These are phyloP conservation scores for Hyaloscypha bicolor DNA, from an alignment of 495 filamentous ascomycete genomes.

Conservation along the genomic window DNA sequence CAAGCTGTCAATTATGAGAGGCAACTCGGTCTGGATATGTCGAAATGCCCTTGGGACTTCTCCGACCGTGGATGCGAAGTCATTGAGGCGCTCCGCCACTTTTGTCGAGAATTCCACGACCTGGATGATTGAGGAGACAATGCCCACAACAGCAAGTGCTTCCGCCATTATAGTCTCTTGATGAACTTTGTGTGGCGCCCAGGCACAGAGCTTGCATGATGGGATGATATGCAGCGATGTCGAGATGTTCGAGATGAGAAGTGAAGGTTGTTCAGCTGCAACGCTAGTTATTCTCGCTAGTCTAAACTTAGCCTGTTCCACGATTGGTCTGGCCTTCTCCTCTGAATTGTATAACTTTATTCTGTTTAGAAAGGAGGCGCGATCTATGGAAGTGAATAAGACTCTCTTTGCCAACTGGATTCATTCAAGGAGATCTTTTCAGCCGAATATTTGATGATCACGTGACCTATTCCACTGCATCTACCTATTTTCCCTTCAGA, in stretches of 20 bases:
- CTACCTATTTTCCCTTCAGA: too few relatives aligned
- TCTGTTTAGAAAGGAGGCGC: too few relatives aligned
- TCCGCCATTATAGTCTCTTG: constrained; percentile 21
- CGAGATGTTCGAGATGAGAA: background rate
- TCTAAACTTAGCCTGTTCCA: background rate
- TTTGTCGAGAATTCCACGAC: constrained; percentile 39
- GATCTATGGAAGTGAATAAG: too few relatives aligned
- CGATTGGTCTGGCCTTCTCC: too few relatives aligned
- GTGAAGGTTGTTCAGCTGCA: background rate
- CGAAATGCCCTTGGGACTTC: constrained; percentile 36
- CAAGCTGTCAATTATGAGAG: constrained; percentile 35
- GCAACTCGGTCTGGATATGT: constrained; percentile 37
- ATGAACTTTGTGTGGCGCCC: background rate
- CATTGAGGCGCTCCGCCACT: constrained; percentile 33
- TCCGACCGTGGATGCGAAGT: constrained; percentile 25
- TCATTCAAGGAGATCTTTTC: too few relatives aligned
- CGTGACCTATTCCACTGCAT: too few relatives aligned
- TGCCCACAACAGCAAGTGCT: constrained; percentile 35
- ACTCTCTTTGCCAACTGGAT: too few relatives aligned
- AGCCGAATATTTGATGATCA: too few relatives aligned
- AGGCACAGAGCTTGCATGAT: background rate
- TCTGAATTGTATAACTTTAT: too few relatives aligned
- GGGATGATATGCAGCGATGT: background rate
- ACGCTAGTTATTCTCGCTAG: background rate
- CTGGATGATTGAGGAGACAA: constrained; percentile 35